Evolutionary conservation across 2,329 filamentous ascomycete species (phyloP).

Genomic region (Plenodomus lindquistii): DNA sequence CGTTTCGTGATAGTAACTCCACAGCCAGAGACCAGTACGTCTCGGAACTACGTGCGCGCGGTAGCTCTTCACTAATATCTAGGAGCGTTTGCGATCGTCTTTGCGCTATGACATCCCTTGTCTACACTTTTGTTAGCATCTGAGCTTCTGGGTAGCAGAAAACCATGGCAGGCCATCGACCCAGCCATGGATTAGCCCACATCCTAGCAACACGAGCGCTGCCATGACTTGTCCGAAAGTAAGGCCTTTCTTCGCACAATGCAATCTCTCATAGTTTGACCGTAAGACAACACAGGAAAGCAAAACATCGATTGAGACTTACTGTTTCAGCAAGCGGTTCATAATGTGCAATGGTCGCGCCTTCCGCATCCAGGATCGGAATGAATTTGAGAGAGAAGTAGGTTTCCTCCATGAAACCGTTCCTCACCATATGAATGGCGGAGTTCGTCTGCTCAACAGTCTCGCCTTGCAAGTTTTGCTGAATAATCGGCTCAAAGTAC

Average conservation of each 20-base stretch:
- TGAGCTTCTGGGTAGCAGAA: too few relatives aligned
- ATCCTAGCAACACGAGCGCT: too few relatives aligned
- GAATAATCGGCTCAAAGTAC: slow-evolving; percentile 27
- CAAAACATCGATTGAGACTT: slow-evolving; percentile 16
- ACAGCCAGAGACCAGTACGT: slow-evolving; percentile 72
- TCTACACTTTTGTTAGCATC: slow-evolving; percentile 12
- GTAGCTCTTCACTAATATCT: slow-evolving; percentile 63
- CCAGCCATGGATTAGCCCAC: too few relatives aligned
- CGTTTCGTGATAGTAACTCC: slow-evolving; percentile 70
- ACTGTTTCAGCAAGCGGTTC: slow-evolving; percentile 68
- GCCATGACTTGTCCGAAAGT: too few relatives aligned
- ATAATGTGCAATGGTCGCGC: neutral
- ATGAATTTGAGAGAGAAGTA: slow-evolving; percentile 81
- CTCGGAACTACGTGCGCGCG: slow-evolving; percentile 68
- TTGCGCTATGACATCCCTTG: slow-evolving; percentile 15
- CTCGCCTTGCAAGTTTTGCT: slow-evolving; percentile 24
- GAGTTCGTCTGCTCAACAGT: slow-evolving; percentile 61
- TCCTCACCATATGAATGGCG: slow-evolving; percentile 68
- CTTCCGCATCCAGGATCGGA: slow-evolving; percentile 63
- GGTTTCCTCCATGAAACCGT: slow-evolving; percentile 72
- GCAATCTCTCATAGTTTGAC: too few relatives aligned
- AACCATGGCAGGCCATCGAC: too few relatives aligned
- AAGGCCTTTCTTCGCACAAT: too few relatives aligned
- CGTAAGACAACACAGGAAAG: too few relatives aligned
- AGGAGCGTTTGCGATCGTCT: slow-evolving; percentile 17